phyloP scores from a whole-genome alignment of 495 filamentous ascomycete genomes.

The Wilcoxina mikolae region DNA sequence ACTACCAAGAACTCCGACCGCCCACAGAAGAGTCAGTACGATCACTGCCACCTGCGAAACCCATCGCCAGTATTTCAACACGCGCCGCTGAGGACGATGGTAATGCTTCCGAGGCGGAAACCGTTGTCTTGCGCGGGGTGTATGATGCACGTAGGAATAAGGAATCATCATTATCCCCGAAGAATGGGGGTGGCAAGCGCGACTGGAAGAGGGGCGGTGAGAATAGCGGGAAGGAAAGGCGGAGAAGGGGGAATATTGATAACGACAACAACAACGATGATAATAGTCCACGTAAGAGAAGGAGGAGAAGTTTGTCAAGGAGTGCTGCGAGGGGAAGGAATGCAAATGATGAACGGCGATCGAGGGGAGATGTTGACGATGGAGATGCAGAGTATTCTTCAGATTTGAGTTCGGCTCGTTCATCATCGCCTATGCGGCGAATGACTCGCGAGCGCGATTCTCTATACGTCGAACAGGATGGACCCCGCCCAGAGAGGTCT shows the following conservation, averaged over 20 bases:
- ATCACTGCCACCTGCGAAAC: slow-evolving; percentile 1
- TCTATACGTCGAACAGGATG: background rate
- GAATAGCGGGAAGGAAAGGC: background rate
- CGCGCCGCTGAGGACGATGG: slow-evolving; percentile 1
- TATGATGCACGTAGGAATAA: slow-evolving; percentile 11
- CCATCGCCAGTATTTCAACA: background rate
- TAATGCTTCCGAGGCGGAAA: slow-evolving; percentile 20
- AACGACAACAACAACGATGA: slow-evolving; percentile 8
- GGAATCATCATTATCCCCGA: slow-evolving; percentile 14
- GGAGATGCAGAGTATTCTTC: slow-evolving; percentile 24
- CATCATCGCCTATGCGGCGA: slow-evolving; percentile 22
- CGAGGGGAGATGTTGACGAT: slow-evolving; percentile 1
- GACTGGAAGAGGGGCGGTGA: background rate
- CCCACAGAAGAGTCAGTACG: background rate
- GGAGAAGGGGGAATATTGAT: slow-evolving; percentile 1
- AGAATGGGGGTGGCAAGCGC: slow-evolving; percentile 12
- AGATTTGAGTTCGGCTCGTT: slow-evolving; percentile 24
- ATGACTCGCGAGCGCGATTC: background rate
- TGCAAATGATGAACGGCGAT: too few species aligned
- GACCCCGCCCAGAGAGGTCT: background rate
- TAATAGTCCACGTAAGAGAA: slow-evolving; percentile 7
- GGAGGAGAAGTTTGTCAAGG: background rate
- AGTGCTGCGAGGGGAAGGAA: background rate
- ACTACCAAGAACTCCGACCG: slow-evolving; percentile 1
- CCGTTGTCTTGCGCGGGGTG: slow-evolving; percentile 20